Percentiles rank a stretch among this genome's conserved stretches.
Conservation (phyloP, 768 basidiomycete genomes). For the Thelephora aurantiotincta region DNA sequence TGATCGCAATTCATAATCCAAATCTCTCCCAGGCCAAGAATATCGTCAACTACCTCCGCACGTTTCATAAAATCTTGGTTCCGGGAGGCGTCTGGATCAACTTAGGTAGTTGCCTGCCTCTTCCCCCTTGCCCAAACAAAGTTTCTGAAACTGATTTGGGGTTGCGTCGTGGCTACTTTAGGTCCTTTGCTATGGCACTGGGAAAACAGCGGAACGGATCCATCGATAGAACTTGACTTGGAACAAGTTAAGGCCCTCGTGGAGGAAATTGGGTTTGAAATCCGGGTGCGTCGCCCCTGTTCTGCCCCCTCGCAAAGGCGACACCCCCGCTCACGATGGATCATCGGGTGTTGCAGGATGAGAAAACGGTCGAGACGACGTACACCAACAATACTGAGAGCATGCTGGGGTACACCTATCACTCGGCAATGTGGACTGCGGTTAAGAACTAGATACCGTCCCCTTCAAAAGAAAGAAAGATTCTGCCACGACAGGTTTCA, state of each 20-base stretch:
- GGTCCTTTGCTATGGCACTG: slow-evolving; percentile 97
- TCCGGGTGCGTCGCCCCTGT: slow-evolving; percentile 41
- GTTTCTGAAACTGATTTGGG: background rate
- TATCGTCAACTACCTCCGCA: slow-evolving; percentile 79
- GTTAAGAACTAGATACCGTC: slow-evolving; percentile 23
- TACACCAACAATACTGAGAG: slow-evolving; percentile 74
- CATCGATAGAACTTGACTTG: slow-evolving; percentile 79
- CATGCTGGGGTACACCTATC: slow-evolving; percentile 79
- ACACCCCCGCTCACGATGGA: background rate
- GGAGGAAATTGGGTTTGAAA: slow-evolving; percentile 62
- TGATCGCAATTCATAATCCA: background rate
- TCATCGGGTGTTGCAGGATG: slow-evolving; percentile 47
- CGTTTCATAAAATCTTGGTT: slow-evolving; percentile 69
- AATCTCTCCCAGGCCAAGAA: slow-evolving; percentile 89
- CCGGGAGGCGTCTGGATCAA: slow-evolving; percentile 91
- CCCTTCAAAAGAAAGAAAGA: too few species aligned
- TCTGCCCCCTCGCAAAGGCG: background rate
- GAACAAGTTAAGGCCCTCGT: slow-evolving; percentile 76
- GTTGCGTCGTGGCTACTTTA: background rate
- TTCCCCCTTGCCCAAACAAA: too few species aligned
- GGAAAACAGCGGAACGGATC: slow-evolving; percentile 76
- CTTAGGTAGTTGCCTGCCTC: slow-evolving; percentile 44
- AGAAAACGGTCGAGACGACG: slow-evolving; percentile 65
- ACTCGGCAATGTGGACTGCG: slow-evolving; percentile 76
- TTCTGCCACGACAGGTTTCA: too few species aligned